Conservation (phyloP, 352 stramenopile genomes). For the Globisporangium abappressorium region DNA sequence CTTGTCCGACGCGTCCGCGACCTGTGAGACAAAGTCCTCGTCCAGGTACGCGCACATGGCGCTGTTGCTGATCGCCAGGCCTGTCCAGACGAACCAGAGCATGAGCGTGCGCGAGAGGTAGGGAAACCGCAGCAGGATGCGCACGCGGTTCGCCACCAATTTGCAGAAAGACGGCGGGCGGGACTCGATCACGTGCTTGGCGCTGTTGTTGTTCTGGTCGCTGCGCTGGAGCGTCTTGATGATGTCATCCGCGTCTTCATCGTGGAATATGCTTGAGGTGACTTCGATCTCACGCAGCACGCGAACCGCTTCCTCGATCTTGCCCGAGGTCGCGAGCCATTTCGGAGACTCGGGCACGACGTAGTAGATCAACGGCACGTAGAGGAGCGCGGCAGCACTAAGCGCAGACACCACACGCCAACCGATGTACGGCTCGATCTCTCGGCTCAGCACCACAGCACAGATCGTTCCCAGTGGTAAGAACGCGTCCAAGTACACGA, state of each 20-base stretch:
- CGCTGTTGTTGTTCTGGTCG: neutral
- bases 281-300: slow-evolving; percentile 48
- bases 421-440: slow-evolving; percentile 15
- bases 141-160: slow-evolving; percentile 17
- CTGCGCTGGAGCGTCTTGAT: neutral
- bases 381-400: slow-evolving; percentile 6
- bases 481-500: slow-evolving; percentile 37
- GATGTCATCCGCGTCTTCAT: neutral
- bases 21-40: slow-evolving; percentile 17
- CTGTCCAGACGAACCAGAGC: slow-evolving; percentile 48
- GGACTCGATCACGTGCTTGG: neutral
- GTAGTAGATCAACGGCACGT: slow-evolving; percentile 25
- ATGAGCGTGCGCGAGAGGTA: slow-evolving; percentile 34
- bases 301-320: slow-evolving; percentile 42
- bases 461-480: slow-evolving; percentile 35
- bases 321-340: slow-evolving; percentile 55
- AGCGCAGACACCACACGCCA: slow-evolving; percentile 23
- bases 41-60: slow-evolving; percentile 25
- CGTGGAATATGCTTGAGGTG: neutral
- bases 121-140: slow-evolving; percentile 30
- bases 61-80: slow-evolving; percentile 22
- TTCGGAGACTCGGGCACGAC: slow-evolving; percentile 64
- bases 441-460: slow-evolving; percentile 29
- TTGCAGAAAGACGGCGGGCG: slow-evolving; percentile 28
- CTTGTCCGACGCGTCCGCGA: slow-evolving; percentile 8